phyloP scores from a whole-genome alignment of 148 eudicot species.

The Polygonum aviculare region DNA sequence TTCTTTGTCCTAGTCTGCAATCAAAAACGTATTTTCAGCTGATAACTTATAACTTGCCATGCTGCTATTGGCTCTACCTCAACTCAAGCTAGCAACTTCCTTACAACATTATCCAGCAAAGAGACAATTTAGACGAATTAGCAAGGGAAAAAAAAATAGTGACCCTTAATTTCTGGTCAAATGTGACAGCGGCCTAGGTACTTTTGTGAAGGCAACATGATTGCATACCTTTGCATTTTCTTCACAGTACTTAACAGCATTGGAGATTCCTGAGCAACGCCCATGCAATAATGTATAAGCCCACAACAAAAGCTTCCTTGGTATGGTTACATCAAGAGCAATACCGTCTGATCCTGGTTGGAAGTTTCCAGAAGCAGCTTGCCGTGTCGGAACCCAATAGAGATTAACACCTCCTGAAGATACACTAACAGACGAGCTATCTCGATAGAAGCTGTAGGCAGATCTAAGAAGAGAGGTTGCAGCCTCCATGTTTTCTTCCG shows the following conservation, averaged over 20 bases:
- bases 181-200: neutral
- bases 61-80: neutral
- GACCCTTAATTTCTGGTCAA: neutral
- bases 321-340: conserved; percentile 64
- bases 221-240: conserved; percentile 72
- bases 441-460: conserved; percentile 75
- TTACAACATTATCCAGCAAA: neutral
- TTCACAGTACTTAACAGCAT: conserved; percentile 82
- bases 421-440: conserved; percentile 63
- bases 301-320: conserved; percentile 87
- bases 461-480: conserved; percentile 71
- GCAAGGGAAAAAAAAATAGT: neutral
- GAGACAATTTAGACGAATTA: too few relatives aligned
- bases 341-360: conserved; percentile 58
- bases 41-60: neutral
- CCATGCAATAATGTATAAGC: conserved; percentile 87
- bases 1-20: conserved; percentile 28
- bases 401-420: conserved; percentile 66
- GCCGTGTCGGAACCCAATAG: conserved; percentile 58
- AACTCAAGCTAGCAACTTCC: neutral
- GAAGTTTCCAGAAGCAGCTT: conserved; percentile 39
- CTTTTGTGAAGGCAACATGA: neutral
- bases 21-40: neutral
- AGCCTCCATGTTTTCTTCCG: conserved; percentile 68
- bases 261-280: conserved; percentile 55